Evolutionary conservation across 2,329 filamentous ascomycete genomes (phyloP).

Genomic region (Stachybotrys echinatus): DNA sequence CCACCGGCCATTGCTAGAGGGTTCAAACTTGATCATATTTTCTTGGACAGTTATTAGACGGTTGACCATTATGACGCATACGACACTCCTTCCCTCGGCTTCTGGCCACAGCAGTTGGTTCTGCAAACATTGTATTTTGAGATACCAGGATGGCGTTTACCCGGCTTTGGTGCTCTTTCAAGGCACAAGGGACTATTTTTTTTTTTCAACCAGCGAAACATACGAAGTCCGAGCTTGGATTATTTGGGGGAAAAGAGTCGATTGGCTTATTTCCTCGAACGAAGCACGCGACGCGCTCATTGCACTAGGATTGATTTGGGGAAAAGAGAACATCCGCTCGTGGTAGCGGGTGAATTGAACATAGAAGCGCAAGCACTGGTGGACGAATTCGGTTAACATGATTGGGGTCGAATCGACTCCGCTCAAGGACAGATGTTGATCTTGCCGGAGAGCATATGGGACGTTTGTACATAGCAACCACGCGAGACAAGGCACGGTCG

Average conservation of each 20-base stretch:
- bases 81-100: slow-evolving; percentile 18
- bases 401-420: too few relatives aligned
- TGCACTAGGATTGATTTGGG: not conserved
- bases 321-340: too few relatives aligned
- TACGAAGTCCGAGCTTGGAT: not conserved
- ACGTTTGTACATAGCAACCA: not conserved
- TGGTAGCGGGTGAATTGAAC: too few relatives aligned
- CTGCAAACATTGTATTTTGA: slow-evolving; percentile 23
- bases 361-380: too few relatives aligned
- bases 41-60: slow-evolving; percentile 18
- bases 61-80: slow-evolving; percentile 24
- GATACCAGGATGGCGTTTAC: slow-evolving; percentile 33
- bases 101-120: slow-evolving; percentile 15
- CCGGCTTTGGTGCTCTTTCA: not conserved
- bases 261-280: not conserved
- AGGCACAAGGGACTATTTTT: not conserved
- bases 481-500: not conserved
- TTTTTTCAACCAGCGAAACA: not conserved
- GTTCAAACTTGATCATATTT: not conserved
- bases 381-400: too few relatives aligned
- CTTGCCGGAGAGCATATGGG: too few relatives aligned
- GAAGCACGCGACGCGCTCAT: not conserved
- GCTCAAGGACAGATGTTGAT: too few relatives aligned
- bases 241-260: not conserved
- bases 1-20: not conserved